These are phyloP conservation scores for Penicillium pancosmium DNA, from an alignment of 495 filamentous ascomycete genomes.

Conservation along the genomic window DNA sequence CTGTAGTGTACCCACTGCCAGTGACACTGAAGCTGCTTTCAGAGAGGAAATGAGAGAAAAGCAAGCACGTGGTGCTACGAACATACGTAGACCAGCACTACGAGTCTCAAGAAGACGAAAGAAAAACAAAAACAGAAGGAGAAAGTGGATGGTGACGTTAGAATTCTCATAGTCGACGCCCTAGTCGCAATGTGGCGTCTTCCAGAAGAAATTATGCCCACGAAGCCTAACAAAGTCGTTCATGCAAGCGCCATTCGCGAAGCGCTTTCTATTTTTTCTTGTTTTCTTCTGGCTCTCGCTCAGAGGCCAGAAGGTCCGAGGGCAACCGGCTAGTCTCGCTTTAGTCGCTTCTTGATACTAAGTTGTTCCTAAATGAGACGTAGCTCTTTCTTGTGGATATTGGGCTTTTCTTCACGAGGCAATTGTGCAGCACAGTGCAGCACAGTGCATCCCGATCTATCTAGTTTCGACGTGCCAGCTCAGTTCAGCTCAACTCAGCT, in stretches of 20 bases:
- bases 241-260: background rate
- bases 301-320: background rate
- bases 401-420: background rate
- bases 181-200: slow-evolving; percentile 2
- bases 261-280: background rate
- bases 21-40: too few species aligned
- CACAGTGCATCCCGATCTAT: background rate
- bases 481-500: background rate
- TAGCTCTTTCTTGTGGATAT: background rate
- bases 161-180: background rate
- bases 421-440: background rate
- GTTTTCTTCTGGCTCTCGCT: background rate
- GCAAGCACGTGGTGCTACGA: background rate
- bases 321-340: background rate
- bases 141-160: background rate
- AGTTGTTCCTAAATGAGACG: background rate
- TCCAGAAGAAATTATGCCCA: slow-evolving; percentile 3
- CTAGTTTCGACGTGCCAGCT: background rate
- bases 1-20: too few species aligned
- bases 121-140: background rate
- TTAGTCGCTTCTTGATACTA: background rate
- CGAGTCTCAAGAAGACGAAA: background rate
- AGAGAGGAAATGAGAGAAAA: background rate
- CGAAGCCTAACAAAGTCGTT: background rate
- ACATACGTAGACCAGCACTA: background rate